phyloP scores from a whole-genome alignment of 768 basidiomycete species.

The Mycena rosella region DNA sequence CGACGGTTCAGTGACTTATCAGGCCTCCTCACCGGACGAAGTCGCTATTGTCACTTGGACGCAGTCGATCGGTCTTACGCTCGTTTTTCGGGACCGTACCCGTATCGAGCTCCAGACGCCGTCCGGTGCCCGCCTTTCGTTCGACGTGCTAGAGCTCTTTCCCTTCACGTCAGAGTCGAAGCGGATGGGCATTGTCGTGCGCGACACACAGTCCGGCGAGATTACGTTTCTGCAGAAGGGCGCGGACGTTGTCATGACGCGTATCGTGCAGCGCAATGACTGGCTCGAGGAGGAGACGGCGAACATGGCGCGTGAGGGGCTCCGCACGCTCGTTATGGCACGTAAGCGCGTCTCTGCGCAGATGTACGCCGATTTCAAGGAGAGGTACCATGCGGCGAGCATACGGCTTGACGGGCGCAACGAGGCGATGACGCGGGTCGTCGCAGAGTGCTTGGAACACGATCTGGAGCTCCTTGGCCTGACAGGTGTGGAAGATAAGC shows the following conservation, averaged over 20 bases:
- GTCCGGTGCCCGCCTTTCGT: conserved; percentile 70
- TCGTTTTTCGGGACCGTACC: conserved; percentile 90
- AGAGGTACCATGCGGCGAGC: conserved; percentile 80
- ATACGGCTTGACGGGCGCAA: conserved; percentile 83
- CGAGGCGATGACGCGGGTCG: conserved; percentile 82
- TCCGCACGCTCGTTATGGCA: conserved; percentile 94
- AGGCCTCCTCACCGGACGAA: conserved; percentile 99
- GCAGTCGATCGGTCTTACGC: conserved; percentile 91
- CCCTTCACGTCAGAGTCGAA: conserved; percentile 99
- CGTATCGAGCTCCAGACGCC: conserved; percentile 88
- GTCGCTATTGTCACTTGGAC: conserved; percentile 99
- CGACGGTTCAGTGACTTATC: conserved; percentile 95
- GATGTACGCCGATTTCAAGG: conserved; percentile 80
- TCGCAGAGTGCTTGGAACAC: conserved; percentile 82
- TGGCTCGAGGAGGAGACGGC: conserved; percentile 99
- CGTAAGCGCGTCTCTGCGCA: conserved; percentile 80
- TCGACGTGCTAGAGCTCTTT: conserved; percentile 94
- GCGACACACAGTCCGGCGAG: conserved; percentile 80
- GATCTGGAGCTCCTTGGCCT: conserved; percentile 93
- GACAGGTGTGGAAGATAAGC: conserved; percentile 99
- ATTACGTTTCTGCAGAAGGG: conserved; percentile 96
- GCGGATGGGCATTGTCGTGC: conserved; percentile 98
- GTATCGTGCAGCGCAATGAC: conserved; percentile 95
- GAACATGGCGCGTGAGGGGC: conserved; percentile 97
- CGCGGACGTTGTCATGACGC: conserved; percentile 98